phyloP scores from a whole-genome alignment of 2,329 filamentous ascomycete genomes.

The Penicillium digitatum region DNA sequence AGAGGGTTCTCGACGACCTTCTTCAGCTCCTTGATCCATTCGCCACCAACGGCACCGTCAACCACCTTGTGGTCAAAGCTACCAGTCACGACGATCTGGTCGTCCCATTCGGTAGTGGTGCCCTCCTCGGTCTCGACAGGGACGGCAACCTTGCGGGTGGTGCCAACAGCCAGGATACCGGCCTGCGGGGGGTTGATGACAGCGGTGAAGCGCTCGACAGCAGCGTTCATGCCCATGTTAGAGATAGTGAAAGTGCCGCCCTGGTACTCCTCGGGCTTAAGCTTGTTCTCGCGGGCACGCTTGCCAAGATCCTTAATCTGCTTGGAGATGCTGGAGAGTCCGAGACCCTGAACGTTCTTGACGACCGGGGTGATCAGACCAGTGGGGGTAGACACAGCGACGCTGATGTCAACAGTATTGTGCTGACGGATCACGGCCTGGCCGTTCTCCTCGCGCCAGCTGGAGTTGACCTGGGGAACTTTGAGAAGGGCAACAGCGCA shows the following conservation, averaged over 20 bases:
- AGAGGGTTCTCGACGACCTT: constrained; percentile 96
- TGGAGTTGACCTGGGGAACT: constrained; percentile 92
- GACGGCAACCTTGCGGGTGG: constrained; percentile 90
- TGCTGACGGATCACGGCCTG: constrained; percentile 80
- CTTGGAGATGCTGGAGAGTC: constrained; percentile 80
- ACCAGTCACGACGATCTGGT: constrained; percentile 90
- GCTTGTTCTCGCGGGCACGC: constrained; percentile 92
- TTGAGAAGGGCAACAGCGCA: constrained; percentile 83
- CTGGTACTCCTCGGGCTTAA: constrained; percentile 99
- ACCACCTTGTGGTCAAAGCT: constrained; percentile 99
- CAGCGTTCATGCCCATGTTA: constrained; percentile 99
- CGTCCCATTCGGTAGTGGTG: constrained; percentile 80
- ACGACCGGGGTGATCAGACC: constrained; percentile 98
- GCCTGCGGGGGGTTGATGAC: constrained; percentile 99
- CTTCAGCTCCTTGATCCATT: constrained; percentile 97
- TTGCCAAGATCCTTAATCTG: constrained; percentile 96
- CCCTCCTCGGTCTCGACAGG: constrained; percentile 82
- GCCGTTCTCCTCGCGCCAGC: constrained; percentile 77
- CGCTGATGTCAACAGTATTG: constrained; percentile 89
- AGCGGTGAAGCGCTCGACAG: constrained; percentile 94
- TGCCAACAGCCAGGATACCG: constrained; percentile 89
- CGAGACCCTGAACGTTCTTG: constrained; percentile 78
- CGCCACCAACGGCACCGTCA: constrained; percentile 90
- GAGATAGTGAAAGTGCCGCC: constrained; percentile 98
- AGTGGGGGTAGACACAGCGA: constrained; percentile 86